Evolutionary conservation across 441 rosid species (phyloP).

Genomic region (Corymbia calophylla): DNA sequence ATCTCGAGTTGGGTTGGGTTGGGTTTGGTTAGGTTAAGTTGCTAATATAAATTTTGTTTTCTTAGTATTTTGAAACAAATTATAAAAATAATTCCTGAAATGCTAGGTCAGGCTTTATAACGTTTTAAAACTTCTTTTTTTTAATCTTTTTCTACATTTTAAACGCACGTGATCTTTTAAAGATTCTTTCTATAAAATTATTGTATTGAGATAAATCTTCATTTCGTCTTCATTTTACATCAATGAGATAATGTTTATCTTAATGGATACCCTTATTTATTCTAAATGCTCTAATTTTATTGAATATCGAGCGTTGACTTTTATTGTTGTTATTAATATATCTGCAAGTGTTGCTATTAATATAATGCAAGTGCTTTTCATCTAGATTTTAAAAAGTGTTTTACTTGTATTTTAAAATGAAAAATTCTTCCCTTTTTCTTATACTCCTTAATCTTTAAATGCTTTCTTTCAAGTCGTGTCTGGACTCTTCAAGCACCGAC

Average conservation of each 20-base stretch:
- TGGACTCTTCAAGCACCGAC: background rate
- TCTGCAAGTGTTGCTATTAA: background rate
- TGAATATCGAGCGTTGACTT: background rate
- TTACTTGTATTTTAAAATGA: background rate
- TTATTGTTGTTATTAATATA: background rate
- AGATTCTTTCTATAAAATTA: background rate
- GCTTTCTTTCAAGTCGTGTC: background rate
- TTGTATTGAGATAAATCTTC: background rate
- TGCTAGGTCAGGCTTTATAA: background rate
- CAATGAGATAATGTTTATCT: background rate
- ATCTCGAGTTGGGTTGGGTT: background rate
- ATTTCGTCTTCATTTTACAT: background rate
- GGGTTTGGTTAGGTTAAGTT: background rate
- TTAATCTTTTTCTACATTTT: background rate
- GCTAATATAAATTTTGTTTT: background rate
- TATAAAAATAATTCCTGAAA: background rate
- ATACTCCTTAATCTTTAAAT: background rate
- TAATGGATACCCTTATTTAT: background rate
- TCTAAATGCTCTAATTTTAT: background rate
- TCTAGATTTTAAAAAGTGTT: background rate
- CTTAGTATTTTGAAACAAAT: background rate
- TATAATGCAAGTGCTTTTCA: background rate
- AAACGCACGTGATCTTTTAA: background rate
- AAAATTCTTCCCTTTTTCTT: background rate
- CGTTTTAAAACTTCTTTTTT: background rate